Percentiles rank a stretch among this genome's conserved stretches.
phyloP scores from a whole-genome alignment of 164 flowering plant species.

The Piper longum region DNA sequence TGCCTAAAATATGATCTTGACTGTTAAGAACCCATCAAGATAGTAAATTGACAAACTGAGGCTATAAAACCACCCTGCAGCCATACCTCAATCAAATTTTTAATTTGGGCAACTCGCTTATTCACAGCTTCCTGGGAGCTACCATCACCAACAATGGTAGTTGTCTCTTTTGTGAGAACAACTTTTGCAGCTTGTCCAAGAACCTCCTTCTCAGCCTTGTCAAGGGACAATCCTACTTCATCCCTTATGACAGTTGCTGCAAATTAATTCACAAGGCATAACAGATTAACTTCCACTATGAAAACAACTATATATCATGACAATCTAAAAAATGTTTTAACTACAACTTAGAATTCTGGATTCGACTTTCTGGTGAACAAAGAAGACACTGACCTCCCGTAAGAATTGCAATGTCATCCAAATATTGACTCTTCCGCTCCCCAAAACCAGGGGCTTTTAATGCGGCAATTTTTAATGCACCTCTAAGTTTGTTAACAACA shows the following conservation, averaged over 20 bases:
- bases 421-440: constrained; percentile 88
- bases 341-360: neutral
- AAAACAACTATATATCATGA: neutral
- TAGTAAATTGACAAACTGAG: neutral
- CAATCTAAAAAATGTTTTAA: neutral
- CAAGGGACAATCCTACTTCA: too few relatives aligned
- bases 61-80: neutral
- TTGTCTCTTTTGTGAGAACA: constrained; percentile 82
- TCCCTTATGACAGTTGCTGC: too few relatives aligned
- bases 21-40: neutral
- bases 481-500: constrained; percentile 93
- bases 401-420: constrained; percentile 37
- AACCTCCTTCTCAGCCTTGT: constrained; percentile 55
- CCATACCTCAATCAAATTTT: constrained; percentile 38
- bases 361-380: constrained; percentile 27
- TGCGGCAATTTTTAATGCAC: constrained; percentile 87
- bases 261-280: too few relatives aligned
- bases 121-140: constrained; percentile 85
- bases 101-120: constrained; percentile 45
- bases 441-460: constrained; percentile 99
- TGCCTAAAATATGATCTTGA: constrained; percentile 22
- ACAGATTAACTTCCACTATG: too few relatives aligned
- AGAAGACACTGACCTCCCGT: constrained; percentile 66
- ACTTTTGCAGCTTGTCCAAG: constrained; percentile 93
- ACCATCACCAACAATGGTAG: constrained; percentile 95